phyloP scores from a whole-genome alignment of 2,329 filamentous ascomycete genomes.

The Trichophyton benhamiae region DNA sequence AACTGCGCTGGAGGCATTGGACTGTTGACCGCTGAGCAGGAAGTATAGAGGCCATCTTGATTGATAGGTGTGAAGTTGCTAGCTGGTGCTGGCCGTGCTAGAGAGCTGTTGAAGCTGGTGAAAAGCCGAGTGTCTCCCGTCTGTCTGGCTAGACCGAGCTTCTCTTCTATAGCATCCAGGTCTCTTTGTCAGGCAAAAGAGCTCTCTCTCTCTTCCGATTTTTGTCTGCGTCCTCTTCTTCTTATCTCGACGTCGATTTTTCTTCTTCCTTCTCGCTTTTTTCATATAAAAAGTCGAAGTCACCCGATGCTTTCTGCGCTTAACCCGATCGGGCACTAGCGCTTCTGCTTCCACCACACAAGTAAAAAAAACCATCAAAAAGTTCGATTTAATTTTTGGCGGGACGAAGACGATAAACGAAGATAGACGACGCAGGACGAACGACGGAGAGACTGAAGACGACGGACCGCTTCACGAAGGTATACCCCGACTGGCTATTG shows the following conservation, averaged over 20 bases:
- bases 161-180: background rate
- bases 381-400: background rate
- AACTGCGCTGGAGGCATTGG: background rate
- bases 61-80: background rate
- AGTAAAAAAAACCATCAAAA: background rate
- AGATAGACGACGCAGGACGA: background rate
- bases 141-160: background rate
- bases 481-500: background rate
- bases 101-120: background rate
- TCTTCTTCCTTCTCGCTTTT: background rate
- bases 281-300: background rate
- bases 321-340: conserved; percentile 7
- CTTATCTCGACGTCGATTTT: background rate
- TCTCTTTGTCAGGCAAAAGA: background rate
- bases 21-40: background rate
- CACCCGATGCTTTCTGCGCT: conserved; percentile 1
- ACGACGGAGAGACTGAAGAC: background rate
- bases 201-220: background rate
- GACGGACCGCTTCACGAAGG: background rate
- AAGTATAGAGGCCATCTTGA: background rate
- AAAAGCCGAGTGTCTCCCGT: background rate
- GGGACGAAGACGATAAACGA: background rate
- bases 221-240: background rate
- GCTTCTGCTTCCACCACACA: conserved; percentile 2
- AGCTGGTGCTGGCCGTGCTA: background rate